Evolutionary conservation across 805 yeast genomes (phyloP).

Genomic region (Yarrowia divulgata): DNA sequence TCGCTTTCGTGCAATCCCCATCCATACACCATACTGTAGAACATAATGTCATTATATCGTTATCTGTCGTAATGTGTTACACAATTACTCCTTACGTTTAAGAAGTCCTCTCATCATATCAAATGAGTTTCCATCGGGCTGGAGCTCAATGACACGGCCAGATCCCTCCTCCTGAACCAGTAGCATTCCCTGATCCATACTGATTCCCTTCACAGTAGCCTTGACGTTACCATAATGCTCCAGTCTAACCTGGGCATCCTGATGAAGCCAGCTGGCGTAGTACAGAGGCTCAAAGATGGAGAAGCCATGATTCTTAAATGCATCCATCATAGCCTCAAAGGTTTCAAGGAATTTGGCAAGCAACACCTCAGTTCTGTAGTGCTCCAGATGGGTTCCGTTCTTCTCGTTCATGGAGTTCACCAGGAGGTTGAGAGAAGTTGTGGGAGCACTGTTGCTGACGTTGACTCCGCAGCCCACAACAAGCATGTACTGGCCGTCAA

Average conservation of each 20-base stretch:
- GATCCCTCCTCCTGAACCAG: constrained; percentile 72
- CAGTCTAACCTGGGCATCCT: constrained; percentile 73
- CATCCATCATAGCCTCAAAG: constrained; percentile 63
- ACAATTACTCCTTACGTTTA: constrained; percentile 57
- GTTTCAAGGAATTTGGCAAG: constrained; percentile 72
- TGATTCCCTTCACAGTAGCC: constrained; percentile 80
- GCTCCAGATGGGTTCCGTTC: constrained; percentile 54
- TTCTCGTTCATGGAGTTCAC: constrained; percentile 64
- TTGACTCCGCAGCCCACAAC: constrained; percentile 90
- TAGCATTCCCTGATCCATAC: constrained; percentile 82
- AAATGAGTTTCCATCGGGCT: constrained; percentile 97
- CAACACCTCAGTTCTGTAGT: constrained; percentile 57
- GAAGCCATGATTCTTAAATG: constrained; percentile 71
- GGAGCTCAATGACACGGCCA: constrained; percentile 70
- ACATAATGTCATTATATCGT: not conserved
- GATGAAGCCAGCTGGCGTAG: constrained; percentile 87
- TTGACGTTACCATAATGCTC: constrained; percentile 59
- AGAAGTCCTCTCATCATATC: constrained; percentile 92
- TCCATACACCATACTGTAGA: not conserved
- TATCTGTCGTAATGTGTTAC: not conserved
- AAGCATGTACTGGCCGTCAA: constrained; percentile 65
- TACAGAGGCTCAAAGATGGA: constrained; percentile 70
- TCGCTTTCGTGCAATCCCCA: too few species aligned
- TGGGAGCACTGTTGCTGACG: constrained; percentile 84
- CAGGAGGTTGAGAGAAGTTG: constrained; percentile 82